These are phyloP conservation scores for Pseudogymnoascus sp. DNA, from an alignment of 2,329 filamentous ascomycete genomes.

Conservation along the genomic window DNA sequence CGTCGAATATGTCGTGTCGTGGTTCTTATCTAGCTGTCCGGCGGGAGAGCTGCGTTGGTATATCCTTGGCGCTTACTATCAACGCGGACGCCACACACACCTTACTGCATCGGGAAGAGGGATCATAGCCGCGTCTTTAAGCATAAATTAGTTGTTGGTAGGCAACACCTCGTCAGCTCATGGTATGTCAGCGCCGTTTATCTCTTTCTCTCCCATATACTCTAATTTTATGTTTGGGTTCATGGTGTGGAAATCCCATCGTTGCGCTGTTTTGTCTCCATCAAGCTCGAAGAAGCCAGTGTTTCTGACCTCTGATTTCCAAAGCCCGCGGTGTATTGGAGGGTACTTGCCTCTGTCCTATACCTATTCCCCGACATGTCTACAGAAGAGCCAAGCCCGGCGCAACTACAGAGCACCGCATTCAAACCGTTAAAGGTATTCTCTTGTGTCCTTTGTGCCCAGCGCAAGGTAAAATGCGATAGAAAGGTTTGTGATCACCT, in stretches of 20 bases:
- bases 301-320: neutral
- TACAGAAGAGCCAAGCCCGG: neutral
- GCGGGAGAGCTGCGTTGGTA: neutral
- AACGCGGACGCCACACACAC: neutral
- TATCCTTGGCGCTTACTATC: neutral
- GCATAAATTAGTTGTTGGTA: neutral
- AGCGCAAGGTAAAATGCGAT: constrained; percentile 26
- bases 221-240: neutral
- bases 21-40: neutral
- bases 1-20: neutral
- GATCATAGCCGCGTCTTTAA: neutral
- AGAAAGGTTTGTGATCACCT: neutral
- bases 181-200: neutral
- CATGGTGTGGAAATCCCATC: neutral
- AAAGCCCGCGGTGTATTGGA: neutral
- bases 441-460: constrained; percentile 23
- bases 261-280: neutral
- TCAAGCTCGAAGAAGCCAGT: neutral
- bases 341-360: neutral
- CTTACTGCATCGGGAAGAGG: neutral
- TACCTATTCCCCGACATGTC: neutral
- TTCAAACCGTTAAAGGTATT: neutral
- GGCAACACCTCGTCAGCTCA: neutral
- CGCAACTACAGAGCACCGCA: neutral
- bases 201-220: neutral